Evolutionary conservation across 208 protist species (phyloP).

Genomic region (Endotrypanum monterogeii): DNA sequence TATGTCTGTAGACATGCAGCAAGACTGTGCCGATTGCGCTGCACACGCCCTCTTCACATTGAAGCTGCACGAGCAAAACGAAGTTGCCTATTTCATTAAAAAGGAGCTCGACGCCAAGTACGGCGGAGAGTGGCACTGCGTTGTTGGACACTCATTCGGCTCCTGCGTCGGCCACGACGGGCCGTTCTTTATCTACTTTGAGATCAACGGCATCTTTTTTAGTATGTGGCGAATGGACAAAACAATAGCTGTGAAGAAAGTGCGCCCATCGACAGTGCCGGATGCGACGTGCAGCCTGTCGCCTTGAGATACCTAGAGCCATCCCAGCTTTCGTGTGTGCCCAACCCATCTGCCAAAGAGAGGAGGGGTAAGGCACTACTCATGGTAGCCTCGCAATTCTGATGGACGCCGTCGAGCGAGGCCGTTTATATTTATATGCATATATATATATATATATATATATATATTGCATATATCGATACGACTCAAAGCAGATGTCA

Average conservation of each 20-base stretch:
- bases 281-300: neutral
- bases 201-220: conserved; percentile 98
- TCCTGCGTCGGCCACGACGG: conserved; percentile 99
- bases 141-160: conserved; percentile 99
- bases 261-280: neutral
- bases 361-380: too few species aligned
- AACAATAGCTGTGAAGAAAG: conserved; percentile 8
- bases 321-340: neutral
- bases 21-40: conserved; percentile 89
- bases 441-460: too few species aligned
- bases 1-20: conserved; percentile 81
- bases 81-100: conserved; percentile 99
- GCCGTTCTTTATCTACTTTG: conserved; percentile 99
- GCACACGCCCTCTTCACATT: conserved; percentile 64
- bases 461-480: neutral
- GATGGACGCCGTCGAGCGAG: neutral
- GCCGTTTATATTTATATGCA: too few species aligned
- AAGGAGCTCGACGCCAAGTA: conserved; percentile 99
- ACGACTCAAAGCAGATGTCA: neutral
- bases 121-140: conserved; percentile 98
- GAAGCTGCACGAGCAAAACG: conserved; percentile 93
- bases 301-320: neutral
- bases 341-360: neutral
- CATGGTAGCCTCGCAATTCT: too few species aligned
- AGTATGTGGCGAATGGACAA: conserved; percentile 95